Conservation (phyloP, 352 stramenopile genomes). For the Phytophthora kernoviae region DNA sequence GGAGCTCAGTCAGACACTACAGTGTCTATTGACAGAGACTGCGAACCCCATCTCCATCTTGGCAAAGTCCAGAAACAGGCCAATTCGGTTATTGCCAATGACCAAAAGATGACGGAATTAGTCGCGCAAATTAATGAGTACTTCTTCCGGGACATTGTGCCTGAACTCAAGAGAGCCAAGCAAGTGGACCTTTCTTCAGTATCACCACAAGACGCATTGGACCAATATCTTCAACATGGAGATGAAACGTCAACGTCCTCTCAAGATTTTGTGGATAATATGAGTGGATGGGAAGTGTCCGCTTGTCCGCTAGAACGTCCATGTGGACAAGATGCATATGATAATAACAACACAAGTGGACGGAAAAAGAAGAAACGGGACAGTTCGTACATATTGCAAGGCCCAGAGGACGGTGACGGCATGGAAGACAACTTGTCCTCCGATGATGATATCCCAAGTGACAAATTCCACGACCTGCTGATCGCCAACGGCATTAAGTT, state of each 20-base stretch:
- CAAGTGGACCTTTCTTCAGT: not conserved
- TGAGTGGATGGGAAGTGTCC: constrained; percentile 37
- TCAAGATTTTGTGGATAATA: constrained; percentile 39
- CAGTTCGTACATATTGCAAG: not conserved
- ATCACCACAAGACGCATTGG: constrained; percentile 23
- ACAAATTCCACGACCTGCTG: constrained; percentile 25
- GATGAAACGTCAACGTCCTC: constrained; percentile 23
- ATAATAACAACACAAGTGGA: constrained; percentile 4
- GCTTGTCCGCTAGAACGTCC: not conserved
- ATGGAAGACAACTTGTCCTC: constrained; percentile 4
- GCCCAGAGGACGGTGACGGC: not conserved
- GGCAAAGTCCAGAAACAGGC: constrained; percentile 16
- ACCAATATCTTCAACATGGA: constrained; percentile 37
- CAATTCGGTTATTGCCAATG: constrained; percentile 24
- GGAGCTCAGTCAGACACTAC: constrained; percentile 17
- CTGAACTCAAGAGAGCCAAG: constrained; percentile 27
- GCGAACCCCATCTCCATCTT: not conserved
- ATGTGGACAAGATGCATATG: constrained; percentile 9
- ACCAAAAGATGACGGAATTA: constrained; percentile 24
- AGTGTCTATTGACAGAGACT: constrained; percentile 7
- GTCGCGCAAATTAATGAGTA: constrained; percentile 26
- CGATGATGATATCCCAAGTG: constrained; percentile 14
- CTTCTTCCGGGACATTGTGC: constrained; percentile 34
- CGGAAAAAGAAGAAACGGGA: constrained; percentile 4
- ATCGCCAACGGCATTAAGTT: constrained; percentile 24